phyloP scores from a whole-genome alignment of 2,329 filamentous ascomycete species.

The Colletotrichum limetticola region DNA sequence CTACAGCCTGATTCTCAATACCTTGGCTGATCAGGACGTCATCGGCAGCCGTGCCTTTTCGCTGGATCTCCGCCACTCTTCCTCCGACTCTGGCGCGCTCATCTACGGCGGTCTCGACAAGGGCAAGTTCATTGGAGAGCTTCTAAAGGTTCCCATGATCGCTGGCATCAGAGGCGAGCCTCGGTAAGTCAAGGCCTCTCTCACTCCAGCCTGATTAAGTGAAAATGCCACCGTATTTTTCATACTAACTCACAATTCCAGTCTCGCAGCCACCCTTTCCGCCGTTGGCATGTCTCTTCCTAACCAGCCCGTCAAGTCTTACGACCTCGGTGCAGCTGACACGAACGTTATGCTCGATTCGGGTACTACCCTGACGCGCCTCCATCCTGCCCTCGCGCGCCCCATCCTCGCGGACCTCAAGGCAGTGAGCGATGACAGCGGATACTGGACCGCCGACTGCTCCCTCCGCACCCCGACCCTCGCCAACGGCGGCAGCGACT shows the following conservation, averaged over 20 bases:
- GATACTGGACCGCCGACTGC: conserved; percentile 59
- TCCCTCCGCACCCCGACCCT: conserved; percentile 41
- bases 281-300: conserved; percentile 45
- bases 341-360: conserved; percentile 61
- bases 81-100: conserved; percentile 56
- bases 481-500: conserved; percentile 44
- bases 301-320: conserved; percentile 36
- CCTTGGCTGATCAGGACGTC: conserved; percentile 56
- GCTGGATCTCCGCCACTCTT: conserved; percentile 59
- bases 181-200: conserved; percentile 34
- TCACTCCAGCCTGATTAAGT: neutral
- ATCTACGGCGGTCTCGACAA: conserved; percentile 65
- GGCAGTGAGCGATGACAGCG: conserved; percentile 50
- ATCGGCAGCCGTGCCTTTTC: conserved; percentile 63
- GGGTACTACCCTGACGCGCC: conserved; percentile 60
- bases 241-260: conserved; percentile 29
- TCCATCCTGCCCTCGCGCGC: conserved; percentile 55
- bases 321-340: conserved; percentile 43
- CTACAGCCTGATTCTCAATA: conserved; percentile 66
- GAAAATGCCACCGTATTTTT: neutral
- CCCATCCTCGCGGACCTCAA: conserved; percentile 56
- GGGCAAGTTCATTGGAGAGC: conserved; percentile 60
- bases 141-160: conserved; percentile 56
- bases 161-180: conserved; percentile 47
- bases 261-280: conserved; percentile 48